phyloP scores from a whole-genome alignment of 352 stramenopile genomes.

The Pythium sp. region DNA sequence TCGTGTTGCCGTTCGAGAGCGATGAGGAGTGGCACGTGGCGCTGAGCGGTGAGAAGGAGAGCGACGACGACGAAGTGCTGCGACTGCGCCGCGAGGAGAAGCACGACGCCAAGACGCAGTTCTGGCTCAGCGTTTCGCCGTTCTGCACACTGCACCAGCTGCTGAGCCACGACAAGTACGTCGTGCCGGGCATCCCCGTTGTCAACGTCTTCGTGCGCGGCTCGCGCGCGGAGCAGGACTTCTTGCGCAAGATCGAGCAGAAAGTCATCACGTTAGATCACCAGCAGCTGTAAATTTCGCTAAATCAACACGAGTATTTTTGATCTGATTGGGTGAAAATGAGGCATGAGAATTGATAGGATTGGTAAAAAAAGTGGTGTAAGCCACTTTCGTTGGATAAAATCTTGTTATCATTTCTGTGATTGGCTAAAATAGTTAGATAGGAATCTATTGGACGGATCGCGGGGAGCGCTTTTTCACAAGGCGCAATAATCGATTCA shows the following conservation, averaged over 20 bases:
- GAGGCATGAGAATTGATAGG: neutral
- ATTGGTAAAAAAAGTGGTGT: conserved; percentile 20
- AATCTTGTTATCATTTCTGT: neutral
- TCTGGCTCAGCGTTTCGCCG: conserved; percentile 74
- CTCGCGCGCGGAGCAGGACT: conserved; percentile 58
- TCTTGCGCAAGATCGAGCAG: conserved; percentile 64
- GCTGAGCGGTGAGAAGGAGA: conserved; percentile 71
- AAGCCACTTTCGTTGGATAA: neutral
- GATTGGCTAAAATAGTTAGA: conserved; percentile 11
- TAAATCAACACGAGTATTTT: neutral
- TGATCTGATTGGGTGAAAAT: conserved; percentile 23
- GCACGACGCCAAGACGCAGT: conserved; percentile 74
- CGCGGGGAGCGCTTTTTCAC: conserved; percentile 7
- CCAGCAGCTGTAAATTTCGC: conserved; percentile 15
- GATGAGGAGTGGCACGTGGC: conserved; percentile 75
- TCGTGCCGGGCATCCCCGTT: conserved; percentile 81
- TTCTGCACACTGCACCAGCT: conserved; percentile 79
- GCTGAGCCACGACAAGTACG: conserved; percentile 70
- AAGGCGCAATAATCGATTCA: conserved; percentile 4
- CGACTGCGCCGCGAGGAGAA: conserved; percentile 65
- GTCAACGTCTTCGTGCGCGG: conserved; percentile 81
- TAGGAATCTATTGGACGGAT: conserved; percentile 12
- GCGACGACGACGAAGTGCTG: conserved; percentile 57
- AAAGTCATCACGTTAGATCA: conserved; percentile 49
- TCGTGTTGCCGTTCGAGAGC: conserved; percentile 61